phyloP scores from a whole-genome alignment of 2,329 filamentous ascomycete genomes.

The Bipolaris victoriae region DNA sequence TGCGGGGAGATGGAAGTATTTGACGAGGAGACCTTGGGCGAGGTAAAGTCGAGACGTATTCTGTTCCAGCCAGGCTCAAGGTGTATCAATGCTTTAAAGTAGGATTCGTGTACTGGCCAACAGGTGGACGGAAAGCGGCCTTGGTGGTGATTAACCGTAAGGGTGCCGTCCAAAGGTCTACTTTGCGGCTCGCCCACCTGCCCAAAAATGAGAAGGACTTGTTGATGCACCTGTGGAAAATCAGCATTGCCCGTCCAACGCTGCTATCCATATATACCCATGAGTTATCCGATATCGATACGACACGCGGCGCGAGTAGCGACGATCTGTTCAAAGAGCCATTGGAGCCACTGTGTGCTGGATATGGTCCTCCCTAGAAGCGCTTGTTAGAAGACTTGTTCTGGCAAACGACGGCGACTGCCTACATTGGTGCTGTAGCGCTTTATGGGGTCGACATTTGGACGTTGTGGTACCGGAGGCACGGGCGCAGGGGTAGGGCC shows the following conservation, averaged over 20 bases:
- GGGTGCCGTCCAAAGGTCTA: constrained; percentile 74
- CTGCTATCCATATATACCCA: constrained; percentile 67
- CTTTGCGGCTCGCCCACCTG: constrained; percentile 75
- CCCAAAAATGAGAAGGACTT: constrained; percentile 81
- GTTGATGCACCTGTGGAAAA: constrained; percentile 78
- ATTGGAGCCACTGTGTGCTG: constrained; percentile 56
- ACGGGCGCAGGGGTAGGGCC: constrained; percentile 48
- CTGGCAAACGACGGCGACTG: neutral
- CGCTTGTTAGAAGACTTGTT: constrained; percentile 8
- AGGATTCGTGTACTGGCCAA: constrained; percentile 88
- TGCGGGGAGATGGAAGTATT: constrained; percentile 73
- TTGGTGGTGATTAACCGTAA: constrained; percentile 82
- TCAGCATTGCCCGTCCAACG: constrained; percentile 13
- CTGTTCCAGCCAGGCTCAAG: constrained; percentile 90
- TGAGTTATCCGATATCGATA: constrained; percentile 79
- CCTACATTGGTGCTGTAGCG: constrained; percentile 61
- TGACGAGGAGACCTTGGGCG: constrained; percentile 76
- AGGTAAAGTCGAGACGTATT: constrained; percentile 85
- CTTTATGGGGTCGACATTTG: constrained; percentile 51
- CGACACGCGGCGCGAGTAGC: constrained; percentile 78
- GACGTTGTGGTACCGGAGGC: constrained; percentile 54
- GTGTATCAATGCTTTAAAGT: constrained; percentile 91
- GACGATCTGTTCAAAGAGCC: constrained; percentile 67
- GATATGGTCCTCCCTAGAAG: constrained; percentile 59
- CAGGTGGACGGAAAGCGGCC: constrained; percentile 80